Conservation (phyloP, 1,284 basidiomycete genomes). For the Cronartium quercuum region DNA sequence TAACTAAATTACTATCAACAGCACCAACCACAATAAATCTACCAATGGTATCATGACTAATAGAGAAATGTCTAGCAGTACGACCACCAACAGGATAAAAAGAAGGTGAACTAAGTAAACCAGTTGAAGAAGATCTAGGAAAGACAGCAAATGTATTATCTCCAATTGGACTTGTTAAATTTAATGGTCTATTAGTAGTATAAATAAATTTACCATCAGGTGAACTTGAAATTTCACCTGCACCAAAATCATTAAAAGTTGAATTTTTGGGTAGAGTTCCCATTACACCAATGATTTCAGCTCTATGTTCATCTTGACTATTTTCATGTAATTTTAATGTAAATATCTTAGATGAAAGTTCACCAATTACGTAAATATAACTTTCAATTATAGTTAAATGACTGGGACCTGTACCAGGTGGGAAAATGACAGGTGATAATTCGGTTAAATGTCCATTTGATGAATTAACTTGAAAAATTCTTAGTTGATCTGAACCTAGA, state of each 20-base stretch:
- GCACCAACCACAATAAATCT: not conserved
- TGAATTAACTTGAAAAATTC: not conserved
- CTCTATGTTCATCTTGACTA: not conserved
- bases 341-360: conserved; percentile 20
- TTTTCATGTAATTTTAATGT: not conserved
- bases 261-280: not conserved
- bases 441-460: not conserved
- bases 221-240: conserved; percentile 16
- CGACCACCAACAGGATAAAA: not conserved
- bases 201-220: conserved; percentile 32
- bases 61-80: not conserved
- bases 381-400: conserved; percentile 5
- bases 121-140: not conserved
- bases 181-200: conserved; percentile 13
- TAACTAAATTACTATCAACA: conserved; percentile 4
- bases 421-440: not conserved
- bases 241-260: conserved; percentile 18
- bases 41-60: not conserved
- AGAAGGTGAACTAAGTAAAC: not conserved
- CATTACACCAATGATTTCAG: conserved; percentile 1
- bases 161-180: not conserved
- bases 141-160: conserved; percentile 32
- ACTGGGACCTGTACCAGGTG: conserved; percentile 21
- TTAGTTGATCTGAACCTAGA: conserved; percentile 19
- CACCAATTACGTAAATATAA: conserved; percentile 20